A percentile compares a stretch with the other conserved stretches of the same genome.
phyloP scores from a whole-genome alignment of 352 stramenopile species.

The Phytophthora pini region DNA sequence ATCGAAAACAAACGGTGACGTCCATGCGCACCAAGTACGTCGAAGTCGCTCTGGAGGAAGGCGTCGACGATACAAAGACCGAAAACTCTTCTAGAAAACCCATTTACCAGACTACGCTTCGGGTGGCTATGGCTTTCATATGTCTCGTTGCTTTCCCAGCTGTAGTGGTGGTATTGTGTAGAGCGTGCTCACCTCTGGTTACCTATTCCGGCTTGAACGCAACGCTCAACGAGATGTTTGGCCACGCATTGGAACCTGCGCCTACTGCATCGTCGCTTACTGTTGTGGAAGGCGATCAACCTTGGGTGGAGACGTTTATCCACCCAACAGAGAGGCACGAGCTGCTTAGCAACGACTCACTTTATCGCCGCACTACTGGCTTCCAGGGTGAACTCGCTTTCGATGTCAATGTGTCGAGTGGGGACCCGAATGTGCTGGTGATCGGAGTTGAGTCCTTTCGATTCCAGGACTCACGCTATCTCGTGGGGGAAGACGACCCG shows the following conservation, averaged over 20 bases:
- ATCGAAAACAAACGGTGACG: neutral
- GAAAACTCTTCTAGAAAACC: neutral
- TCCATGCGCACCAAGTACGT: slow-evolving; percentile 8
- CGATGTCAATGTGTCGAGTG: slow-evolving; percentile 4
- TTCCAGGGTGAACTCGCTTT: slow-evolving; percentile 23
- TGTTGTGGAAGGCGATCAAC: neutral
- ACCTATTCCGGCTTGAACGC: slow-evolving; percentile 18
- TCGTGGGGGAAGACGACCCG: slow-evolving; percentile 28
- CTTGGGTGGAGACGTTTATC: slow-evolving; percentile 15
- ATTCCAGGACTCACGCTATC: slow-evolving; percentile 19
- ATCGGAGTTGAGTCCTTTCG: slow-evolving; percentile 21
- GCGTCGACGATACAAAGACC: neutral
- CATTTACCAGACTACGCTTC: neutral
- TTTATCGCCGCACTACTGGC: slow-evolving; percentile 18
- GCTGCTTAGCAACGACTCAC: slow-evolving; percentile 9
- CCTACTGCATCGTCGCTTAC: slow-evolving; percentile 5
- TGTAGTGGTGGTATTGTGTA: slow-evolving; percentile 11
- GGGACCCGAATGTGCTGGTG: slow-evolving; percentile 15
- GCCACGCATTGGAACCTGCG: slow-evolving; percentile 14
- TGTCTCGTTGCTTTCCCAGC: slow-evolving; percentile 8
- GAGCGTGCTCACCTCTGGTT: slow-evolving; percentile 14
- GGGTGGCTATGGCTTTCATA: neutral
- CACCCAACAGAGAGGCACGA: slow-evolving; percentile 20
- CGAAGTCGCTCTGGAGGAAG: slow-evolving; percentile 18
- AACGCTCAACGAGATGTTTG: slow-evolving; percentile 21